Evolutionary conservation across 129 eudicot genomes (phyloP).

Genomic region (Tagetes erecta): DNA sequence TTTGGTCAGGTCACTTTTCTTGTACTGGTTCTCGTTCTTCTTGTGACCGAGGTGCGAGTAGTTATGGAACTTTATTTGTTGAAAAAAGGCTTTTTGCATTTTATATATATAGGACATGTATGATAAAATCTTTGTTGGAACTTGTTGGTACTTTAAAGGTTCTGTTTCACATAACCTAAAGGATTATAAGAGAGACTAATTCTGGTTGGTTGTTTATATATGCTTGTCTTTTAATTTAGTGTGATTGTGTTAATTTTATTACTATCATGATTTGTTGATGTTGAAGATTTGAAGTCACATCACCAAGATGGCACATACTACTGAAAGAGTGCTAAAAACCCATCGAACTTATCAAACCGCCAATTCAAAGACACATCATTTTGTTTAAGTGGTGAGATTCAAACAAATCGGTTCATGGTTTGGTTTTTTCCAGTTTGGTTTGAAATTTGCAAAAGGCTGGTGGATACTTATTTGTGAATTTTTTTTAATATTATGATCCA

Average conservation of each 20-base stretch:
- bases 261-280: background rate
- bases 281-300: too few species aligned
- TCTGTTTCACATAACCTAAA: background rate
- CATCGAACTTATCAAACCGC: too few species aligned
- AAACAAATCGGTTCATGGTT: too few species aligned
- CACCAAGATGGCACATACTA: too few species aligned
- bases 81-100: conserved; percentile 15
- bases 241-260: background rate
- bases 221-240: background rate
- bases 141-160: conserved; percentile 25
- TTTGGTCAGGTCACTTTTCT: conserved; percentile 36
- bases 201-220: background rate
- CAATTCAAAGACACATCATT: too few species aligned
- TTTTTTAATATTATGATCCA: too few species aligned
- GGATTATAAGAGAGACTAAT: background rate
- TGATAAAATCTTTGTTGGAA: conserved; percentile 32
- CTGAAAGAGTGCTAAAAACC: too few species aligned
- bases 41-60: conserved; percentile 18
- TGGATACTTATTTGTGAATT: too few species aligned
- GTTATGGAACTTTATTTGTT: conserved; percentile 32
- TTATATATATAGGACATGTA: conserved; percentile 29
- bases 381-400: too few species aligned
- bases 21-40: conserved; percentile 18
- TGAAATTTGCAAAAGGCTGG: too few species aligned
- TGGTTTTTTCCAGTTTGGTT: too few species aligned